Conservation (phyloP, 495 filamentous ascomycete genomes). For the Hypoxylon subgilvum region DNA sequence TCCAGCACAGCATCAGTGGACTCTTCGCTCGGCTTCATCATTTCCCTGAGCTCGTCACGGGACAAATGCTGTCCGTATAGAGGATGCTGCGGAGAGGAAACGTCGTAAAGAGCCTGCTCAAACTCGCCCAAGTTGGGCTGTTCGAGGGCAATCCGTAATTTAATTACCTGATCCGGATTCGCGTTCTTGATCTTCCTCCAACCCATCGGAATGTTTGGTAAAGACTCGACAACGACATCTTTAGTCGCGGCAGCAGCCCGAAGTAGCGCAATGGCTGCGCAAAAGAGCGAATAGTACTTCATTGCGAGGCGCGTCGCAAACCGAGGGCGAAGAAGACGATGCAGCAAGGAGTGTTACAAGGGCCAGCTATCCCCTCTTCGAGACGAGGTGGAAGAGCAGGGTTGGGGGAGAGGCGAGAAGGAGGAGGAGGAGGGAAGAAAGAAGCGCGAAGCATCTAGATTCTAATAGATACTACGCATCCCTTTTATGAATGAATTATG, state of each 20-base stretch:
- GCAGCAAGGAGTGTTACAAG: neutral
- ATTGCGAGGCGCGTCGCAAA: constrained; percentile 11
- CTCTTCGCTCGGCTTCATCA: constrained; percentile 56
- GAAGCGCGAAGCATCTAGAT: neutral
- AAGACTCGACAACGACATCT: constrained; percentile 54
- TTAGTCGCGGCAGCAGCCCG: constrained; percentile 28
- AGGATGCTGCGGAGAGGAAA: constrained; percentile 66
- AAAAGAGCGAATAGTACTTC: constrained; percentile 32
- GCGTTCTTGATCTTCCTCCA: constrained; percentile 53
- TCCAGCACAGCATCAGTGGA: constrained; percentile 49
- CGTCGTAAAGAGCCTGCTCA: constrained; percentile 64
- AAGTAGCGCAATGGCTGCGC: constrained; percentile 30
- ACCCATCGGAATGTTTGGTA: constrained; percentile 50
- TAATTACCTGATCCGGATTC: constrained; percentile 47
- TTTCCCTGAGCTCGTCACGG: constrained; percentile 58
- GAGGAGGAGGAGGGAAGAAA: too few species aligned
- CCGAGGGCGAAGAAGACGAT: neutral
- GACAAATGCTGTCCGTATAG: constrained; percentile 70
- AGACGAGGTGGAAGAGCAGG: neutral
- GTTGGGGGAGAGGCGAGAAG: neutral
- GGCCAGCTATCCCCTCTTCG: constrained; percentile 2
- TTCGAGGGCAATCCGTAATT: constrained; percentile 61
- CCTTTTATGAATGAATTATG: constrained; percentile 1
- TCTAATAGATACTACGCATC: constrained; percentile 27
- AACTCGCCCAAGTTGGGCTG: constrained; percentile 61